Evolutionary conservation across 345 rosid genomes (phyloP).

Genomic region (Kernera saxatilis): DNA sequence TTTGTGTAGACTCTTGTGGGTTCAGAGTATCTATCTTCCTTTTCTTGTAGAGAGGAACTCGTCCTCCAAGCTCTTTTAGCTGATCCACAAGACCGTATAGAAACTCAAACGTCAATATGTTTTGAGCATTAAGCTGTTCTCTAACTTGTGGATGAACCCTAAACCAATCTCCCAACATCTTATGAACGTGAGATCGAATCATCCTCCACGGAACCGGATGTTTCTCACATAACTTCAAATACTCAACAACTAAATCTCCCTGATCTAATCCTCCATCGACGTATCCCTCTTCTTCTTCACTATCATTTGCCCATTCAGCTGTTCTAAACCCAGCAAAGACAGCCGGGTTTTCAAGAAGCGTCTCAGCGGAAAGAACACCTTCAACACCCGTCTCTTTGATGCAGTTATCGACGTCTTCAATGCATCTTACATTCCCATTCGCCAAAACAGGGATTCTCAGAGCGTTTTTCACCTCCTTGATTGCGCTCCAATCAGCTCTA

Average conservation of each 20-base stretch:
- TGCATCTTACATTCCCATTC: slow-evolving; percentile 80
- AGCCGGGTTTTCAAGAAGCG: slow-evolving; percentile 94
- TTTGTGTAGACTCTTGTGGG: neutral
- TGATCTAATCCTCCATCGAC: slow-evolving; percentile 66
- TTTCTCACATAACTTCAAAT: slow-evolving; percentile 75
- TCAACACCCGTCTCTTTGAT: slow-evolving; percentile 72
- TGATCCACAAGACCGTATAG: slow-evolving; percentile 57
- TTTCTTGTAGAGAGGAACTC: slow-evolving; percentile 69
- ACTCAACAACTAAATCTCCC: slow-evolving; percentile 64
- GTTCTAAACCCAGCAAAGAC: slow-evolving; percentile 79
- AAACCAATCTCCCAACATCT: slow-evolving; percentile 90
- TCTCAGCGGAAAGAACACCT: slow-evolving; percentile 93
- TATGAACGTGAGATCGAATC: slow-evolving; percentile 83
- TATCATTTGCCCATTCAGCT: slow-evolving; percentile 48
- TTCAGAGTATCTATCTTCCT: neutral
- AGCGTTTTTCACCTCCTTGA: slow-evolving; percentile 73
- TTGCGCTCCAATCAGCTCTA: slow-evolving; percentile 74
- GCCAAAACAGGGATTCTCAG: slow-evolving; percentile 85
- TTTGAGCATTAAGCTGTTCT: slow-evolving; percentile 70
- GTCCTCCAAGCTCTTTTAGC: slow-evolving; percentile 55
- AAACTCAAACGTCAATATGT: slow-evolving; percentile 71
- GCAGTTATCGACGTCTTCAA: slow-evolving; percentile 66
- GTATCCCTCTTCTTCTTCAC: slow-evolving; percentile 36
- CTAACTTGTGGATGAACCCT: slow-evolving; percentile 69
- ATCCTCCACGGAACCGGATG: slow-evolving; percentile 96